Base-by-base conservation (phyloP, 2,329 filamentous ascomycete species). In the Colletotrichum zoysiae region DNA sequence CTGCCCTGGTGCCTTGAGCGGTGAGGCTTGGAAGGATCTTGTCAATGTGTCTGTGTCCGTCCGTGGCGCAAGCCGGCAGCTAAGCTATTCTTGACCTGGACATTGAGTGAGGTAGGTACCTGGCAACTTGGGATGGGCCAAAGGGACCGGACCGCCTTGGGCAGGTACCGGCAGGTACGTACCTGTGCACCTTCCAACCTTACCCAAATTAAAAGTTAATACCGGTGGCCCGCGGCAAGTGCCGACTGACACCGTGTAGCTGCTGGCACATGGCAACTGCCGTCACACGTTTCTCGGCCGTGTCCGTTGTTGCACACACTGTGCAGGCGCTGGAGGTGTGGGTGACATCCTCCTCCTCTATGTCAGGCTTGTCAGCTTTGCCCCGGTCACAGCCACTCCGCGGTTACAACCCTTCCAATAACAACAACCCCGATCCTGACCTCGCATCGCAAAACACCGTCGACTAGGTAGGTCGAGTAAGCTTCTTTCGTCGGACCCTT, bases 401-500 rank as follows among this genome's bases (percentile, higher is more conserved):
- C n/a, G 20, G 6, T 40, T 16, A 23, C 38, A 11, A 40, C 38
- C 38, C 38, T 11, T 7, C 35, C 16, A 26, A 14, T 9, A 18
- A 40, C 48, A 33, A 40, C 65, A 64, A 69, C 53, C 65, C 40
- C 65, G 68, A 68, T 68, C 51, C 65, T 53, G 65, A 68, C 65
- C 58, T 71, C 65, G 42, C 51, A 62, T 18, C 58, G 30, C 40
- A 44, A 23, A 23, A 61, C n/a, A n/a, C 30, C n/a, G 30, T 18
- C 44, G 30, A 62, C 44, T 20, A 4, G 30, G 26, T 30, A 30
- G 26, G 30, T 30, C 38, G 5, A n/a, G 8, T 51, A 40, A 51
- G 44, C n/a, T 20, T 20, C 6, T 35, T 62, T 18, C 26, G 9
- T 38, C 44, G 7, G 12, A 26, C 26, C 59, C 23, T 7, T 30